Conservation (phyloP, 2,329 filamentous ascomycete species). For the Byssoonygena ceratinophila region DNA sequence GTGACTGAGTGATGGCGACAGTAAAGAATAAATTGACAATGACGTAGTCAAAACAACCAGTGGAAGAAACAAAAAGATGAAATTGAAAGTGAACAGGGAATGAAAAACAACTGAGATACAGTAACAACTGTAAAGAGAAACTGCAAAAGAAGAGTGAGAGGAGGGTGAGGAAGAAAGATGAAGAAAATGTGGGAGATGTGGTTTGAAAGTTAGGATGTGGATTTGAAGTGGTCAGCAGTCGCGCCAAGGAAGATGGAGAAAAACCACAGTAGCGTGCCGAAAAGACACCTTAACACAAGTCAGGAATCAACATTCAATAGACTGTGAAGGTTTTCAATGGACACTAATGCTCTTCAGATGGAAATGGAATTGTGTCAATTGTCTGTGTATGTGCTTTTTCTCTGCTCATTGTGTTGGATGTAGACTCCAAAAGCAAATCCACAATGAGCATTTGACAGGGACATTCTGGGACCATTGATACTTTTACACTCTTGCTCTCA, state of each 20-base stretch:
- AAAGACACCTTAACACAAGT: background rate
- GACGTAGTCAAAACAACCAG: constrained; percentile 1
- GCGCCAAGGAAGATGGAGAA: constrained; percentile 7
- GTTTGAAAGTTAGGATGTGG: constrained; percentile 6
- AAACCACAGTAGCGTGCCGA: constrained; percentile 5
- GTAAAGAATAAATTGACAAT: constrained; percentile 7
- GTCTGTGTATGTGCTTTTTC: background rate
- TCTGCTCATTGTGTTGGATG: background rate
- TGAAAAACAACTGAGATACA: constrained; percentile 6
- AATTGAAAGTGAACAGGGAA: constrained; percentile 9
- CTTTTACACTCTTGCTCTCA: background rate
- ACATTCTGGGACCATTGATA: background rate
- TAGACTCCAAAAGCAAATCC: background rate
- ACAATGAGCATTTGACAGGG: background rate
- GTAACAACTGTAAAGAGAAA: background rate
- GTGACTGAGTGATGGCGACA: constrained; percentile 47
- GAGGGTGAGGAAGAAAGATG: background rate
- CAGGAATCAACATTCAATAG: too few species aligned
- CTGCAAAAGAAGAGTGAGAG: constrained; percentile 1
- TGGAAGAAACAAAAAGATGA: constrained; percentile 9
- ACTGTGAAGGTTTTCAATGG: too few species aligned
- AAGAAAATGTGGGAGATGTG: constrained; percentile 8
- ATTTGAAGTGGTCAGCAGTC: constrained; percentile 1
- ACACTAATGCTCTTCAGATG: background rate
- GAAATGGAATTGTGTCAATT: background rate